These are phyloP conservation scores for Casuarina glauca DNA, from an alignment of 306 rosid species.

Conservation along the genomic window DNA sequence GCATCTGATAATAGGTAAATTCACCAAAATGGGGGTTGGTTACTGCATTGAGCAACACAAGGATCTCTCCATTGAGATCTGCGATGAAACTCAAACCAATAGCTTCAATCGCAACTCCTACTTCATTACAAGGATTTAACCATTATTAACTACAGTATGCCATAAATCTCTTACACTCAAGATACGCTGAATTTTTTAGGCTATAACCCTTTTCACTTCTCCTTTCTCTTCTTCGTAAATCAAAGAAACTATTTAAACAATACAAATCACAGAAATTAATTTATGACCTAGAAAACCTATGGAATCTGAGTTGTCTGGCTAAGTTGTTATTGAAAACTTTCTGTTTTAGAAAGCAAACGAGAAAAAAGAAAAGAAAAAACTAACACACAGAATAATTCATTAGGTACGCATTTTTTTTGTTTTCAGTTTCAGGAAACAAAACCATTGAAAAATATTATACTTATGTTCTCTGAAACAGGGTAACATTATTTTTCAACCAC, in stretches of 20 bases:
- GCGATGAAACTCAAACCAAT: neutral
- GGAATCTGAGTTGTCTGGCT: neutral
- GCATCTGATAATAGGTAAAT: neutral
- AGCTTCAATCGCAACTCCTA: neutral
- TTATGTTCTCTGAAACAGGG: too few relatives aligned
- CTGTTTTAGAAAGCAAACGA: too few relatives aligned
- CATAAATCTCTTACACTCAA: neutral
- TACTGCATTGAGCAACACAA: neutral
- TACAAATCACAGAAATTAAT: neutral
- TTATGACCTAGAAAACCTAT: neutral
- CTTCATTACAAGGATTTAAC: neutral
- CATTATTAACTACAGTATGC: neutral
- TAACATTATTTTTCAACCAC: too few relatives aligned
- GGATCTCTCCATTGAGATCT: neutral
- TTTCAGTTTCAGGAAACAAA: too few relatives aligned
- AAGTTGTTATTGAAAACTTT: too few relatives aligned
- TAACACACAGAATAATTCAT: too few relatives aligned
- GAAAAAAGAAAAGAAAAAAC: too few relatives aligned
- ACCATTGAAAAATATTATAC: neutral
- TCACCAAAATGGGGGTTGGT: neutral
- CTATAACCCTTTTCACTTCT: neutral
- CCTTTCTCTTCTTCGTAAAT: neutral
- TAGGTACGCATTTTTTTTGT: too few relatives aligned
- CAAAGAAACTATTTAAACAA: neutral
- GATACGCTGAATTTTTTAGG: neutral